Base-by-base conservation (phyloP, 2,329 filamentous ascomycete genomes). In the Metarhizium sp. region DNA sequence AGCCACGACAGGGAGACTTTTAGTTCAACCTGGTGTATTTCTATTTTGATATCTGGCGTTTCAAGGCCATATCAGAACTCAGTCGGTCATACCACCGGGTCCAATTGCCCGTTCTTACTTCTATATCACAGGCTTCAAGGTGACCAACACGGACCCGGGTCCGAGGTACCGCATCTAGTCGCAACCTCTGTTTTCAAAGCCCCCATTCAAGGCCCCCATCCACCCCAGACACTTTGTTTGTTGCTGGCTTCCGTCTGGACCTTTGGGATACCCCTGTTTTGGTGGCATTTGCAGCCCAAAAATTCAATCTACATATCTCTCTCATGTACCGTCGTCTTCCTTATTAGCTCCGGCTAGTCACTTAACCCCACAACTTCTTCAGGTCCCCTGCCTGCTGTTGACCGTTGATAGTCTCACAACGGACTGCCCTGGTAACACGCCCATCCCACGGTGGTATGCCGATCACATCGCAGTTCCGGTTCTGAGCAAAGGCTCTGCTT, bases 401-500 rank as follows among this genome's bases (percentile, higher is more conserved):
- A 47, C 47, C 34, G 46, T 43, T 34, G 30, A 46, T 49, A 43
- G 38, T 52, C 42, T 55, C 42, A 18, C 43, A 29, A 42, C 55
- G 32, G 42, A 50, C 47, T 36, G 42, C 18, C 42, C 38, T 47
- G 47, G 36, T 53, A 50, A n/a, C 50, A 47, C 55, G 43, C 20
- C 49, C 51, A 54, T 40, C 38, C 6, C 7, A 34, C 20, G 18
- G 36, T 29, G 40, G 45, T 45, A 50, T 58, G 58, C 51, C 51
- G 51, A 59, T 53, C 46, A 50, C 13, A 45, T 50, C 36, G 48
- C 50, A 53, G 25, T 53, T 38, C 46, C n/a, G 43, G 25, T 32
- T 40, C 36, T 30, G 46, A 49, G 20, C 38, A 53, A 50, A 56
- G 56, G 58, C 50, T 47, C 53, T 56, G 57, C 56, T 55, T 55